These are phyloP conservation scores for Malus fusca DNA, from an alignment of 306 rosid genomes.

Conservation along the genomic window DNA sequence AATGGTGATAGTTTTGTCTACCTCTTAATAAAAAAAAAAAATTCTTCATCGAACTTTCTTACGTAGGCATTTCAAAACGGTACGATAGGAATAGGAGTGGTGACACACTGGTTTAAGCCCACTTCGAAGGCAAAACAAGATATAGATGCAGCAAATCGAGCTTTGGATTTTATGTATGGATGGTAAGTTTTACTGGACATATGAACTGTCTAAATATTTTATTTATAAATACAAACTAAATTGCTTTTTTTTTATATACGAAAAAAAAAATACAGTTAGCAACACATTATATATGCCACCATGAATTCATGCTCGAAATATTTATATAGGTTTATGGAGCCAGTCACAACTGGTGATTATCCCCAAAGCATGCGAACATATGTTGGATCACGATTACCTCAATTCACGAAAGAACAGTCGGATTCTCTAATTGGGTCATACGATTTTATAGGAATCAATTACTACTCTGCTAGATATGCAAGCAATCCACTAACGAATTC, in stretches of 20 bases:
- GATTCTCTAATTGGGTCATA: slow-evolving; percentile 41
- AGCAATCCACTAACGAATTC: slow-evolving; percentile 9
- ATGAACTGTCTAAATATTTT: too few species aligned
- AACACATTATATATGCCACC: too few species aligned
- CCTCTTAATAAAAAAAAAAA: too few species aligned
- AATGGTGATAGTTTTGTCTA: too few species aligned
- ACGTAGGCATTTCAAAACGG: slow-evolving; percentile 19
- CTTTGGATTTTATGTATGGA: too few species aligned
- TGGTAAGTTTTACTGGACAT: too few species aligned
- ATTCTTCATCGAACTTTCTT: too few species aligned
- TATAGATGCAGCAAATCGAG: slow-evolving; percentile 4
- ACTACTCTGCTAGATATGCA: slow-evolving; percentile 44
- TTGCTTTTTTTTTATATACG: too few species aligned
- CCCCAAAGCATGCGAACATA: slow-evolving; percentile 48
- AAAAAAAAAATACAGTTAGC: too few species aligned
- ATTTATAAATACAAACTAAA: too few species aligned
- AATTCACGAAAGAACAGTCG: slow-evolving; percentile 47
- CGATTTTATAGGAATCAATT: slow-evolving; percentile 63
- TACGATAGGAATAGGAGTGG: slow-evolving; percentile 15
- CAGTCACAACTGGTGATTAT: slow-evolving; percentile 35
- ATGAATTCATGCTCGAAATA: too few species aligned
- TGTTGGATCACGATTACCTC: slow-evolving; percentile 48
- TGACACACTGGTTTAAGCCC: slow-evolving; percentile 14
- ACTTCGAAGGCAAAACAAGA: background rate
- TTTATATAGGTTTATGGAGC: slow-evolving; percentile 43